Evolutionary conservation across 108 stramenopile genomes (phyloP).

Genomic region (Fragilaria crotonensis): DNA sequence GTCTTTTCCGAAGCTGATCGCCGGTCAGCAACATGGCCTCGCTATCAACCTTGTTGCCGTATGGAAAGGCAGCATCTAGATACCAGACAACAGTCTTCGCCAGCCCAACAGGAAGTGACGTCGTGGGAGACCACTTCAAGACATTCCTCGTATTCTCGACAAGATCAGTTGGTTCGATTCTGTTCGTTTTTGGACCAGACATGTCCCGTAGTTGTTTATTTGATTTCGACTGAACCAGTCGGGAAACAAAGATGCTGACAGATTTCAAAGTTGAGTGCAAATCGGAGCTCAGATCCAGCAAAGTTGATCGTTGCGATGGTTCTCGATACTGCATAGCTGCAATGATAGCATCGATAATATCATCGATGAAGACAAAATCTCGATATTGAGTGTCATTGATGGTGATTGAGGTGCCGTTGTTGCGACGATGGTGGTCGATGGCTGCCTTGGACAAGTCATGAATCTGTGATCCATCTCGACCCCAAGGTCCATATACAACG

Average conservation of each 20-base stretch:
- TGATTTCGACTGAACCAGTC: slow-evolving; percentile 1
- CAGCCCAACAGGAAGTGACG: slow-evolving; percentile 44
- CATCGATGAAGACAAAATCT: slow-evolving; percentile 65
- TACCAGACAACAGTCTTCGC: slow-evolving; percentile 60
- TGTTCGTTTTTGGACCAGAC: not conserved
- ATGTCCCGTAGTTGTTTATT: not conserved
- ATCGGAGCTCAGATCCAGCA: not conserved
- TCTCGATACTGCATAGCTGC: slow-evolving; percentile 63
- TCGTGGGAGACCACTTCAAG: slow-evolving; percentile 36
- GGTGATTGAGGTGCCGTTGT: slow-evolving; percentile 5
- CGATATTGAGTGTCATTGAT: slow-evolving; percentile 22
- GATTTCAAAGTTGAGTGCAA: not conserved
- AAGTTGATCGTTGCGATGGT: not conserved
- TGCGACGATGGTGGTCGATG: slow-evolving; percentile 11
- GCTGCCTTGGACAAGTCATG: slow-evolving; percentile 21
- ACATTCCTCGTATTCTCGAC: slow-evolving; percentile 20
- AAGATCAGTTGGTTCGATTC: not conserved
- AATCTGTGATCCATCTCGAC: slow-evolving; percentile 38
- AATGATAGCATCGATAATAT: slow-evolving; percentile 61
- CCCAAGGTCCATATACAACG: slow-evolving; percentile 67
- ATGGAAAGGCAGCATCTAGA: slow-evolving; percentile 49
- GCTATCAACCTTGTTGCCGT: slow-evolving; percentile 17
- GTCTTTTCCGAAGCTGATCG: slow-evolving; percentile 36
- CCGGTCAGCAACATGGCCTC: slow-evolving; percentile 24
- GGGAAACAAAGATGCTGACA: not conserved